Percentiles rank a stretch among this genome's conserved stretches.
phyloP scores from a whole-genome alignment of 306 rosid species.

The Medicago lupulina region DNA sequence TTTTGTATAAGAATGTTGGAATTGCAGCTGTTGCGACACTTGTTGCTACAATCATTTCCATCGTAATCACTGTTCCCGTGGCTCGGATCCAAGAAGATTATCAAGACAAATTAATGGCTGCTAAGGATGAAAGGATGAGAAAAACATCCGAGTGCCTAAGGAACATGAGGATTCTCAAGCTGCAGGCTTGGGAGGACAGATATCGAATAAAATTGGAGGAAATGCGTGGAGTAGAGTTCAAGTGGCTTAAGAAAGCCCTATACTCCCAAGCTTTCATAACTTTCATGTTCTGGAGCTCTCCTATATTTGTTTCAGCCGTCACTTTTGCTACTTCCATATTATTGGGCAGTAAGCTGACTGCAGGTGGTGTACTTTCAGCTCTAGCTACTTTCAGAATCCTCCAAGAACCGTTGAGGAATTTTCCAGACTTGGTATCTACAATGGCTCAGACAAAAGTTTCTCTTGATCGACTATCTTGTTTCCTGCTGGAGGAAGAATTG shows the following conservation, averaged over 20 bases:
- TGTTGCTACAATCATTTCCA: conserved; percentile 91
- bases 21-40: conserved; percentile 90
- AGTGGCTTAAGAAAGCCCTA: conserved; percentile 92
- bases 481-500: conserved; percentile 93
- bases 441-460: conserved; percentile 99
- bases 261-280: conserved; percentile 98
- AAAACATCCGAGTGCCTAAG: conserved; percentile 93
- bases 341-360: conserved; percentile 84
- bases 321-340: conserved; percentile 87
- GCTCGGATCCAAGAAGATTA: conserved; percentile 87
- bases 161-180: conserved; percentile 97
- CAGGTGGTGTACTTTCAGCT: conserved; percentile 98
- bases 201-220: conserved; percentile 79
- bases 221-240: conserved; percentile 94
- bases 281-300: conserved; percentile 99
- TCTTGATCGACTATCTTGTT: conserved; percentile 88
- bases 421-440: conserved; percentile 96
- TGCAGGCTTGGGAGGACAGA: conserved; percentile 99
- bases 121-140: conserved; percentile 99
- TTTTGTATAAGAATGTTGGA: conserved; percentile 96
- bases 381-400: conserved; percentile 98
- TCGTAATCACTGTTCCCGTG: conserved; percentile 78
- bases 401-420: conserved; percentile 98
- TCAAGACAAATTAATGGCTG: conserved; percentile 96
- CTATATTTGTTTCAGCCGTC: conserved; percentile 95